These are phyloP conservation scores for Trichoderma sp. DNA, from an alignment of 2,329 filamentous ascomycete species.

Conservation along the genomic window DNA sequence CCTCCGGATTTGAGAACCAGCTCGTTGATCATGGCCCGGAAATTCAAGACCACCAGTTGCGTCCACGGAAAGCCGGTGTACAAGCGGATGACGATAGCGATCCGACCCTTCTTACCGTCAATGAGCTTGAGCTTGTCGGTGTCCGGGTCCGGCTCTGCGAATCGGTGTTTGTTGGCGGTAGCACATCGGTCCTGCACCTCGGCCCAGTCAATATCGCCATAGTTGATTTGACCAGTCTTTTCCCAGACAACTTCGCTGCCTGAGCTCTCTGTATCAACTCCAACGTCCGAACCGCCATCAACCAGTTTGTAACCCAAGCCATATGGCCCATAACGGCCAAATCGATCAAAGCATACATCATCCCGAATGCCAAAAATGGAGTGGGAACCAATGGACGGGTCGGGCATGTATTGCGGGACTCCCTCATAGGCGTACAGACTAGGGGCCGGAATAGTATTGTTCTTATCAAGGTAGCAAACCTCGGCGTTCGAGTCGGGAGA, in stretches of 20 bases:
- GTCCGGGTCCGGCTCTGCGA: slow-evolving; percentile 39
- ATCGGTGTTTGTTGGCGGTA: slow-evolving; percentile 62
- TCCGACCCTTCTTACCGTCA: slow-evolving; percentile 52
- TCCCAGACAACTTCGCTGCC: slow-evolving; percentile 62
- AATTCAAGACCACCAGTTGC: slow-evolving; percentile 71
- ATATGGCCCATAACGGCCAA: slow-evolving; percentile 79
- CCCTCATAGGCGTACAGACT: slow-evolving; percentile 67
- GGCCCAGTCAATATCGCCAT: slow-evolving; percentile 54
- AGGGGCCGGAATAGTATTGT: slow-evolving; percentile 55
- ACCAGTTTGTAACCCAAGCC: slow-evolving; percentile 76
- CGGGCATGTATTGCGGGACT: slow-evolving; percentile 72
- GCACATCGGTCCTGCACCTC: slow-evolving; percentile 53
- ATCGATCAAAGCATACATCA: slow-evolving; percentile 84
- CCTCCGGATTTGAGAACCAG: slow-evolving; percentile 73
- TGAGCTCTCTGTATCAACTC: slow-evolving; percentile 68
- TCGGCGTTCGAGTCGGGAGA: slow-evolving; percentile 49
- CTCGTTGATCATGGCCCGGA: slow-evolving; percentile 78
- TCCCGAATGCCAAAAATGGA: slow-evolving; percentile 68
- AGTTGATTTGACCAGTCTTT: slow-evolving; percentile 54
- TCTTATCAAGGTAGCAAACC: slow-evolving; percentile 62
- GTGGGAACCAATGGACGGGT: slow-evolving; percentile 75
- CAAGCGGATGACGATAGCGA: slow-evolving; percentile 74
- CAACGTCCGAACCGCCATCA: slow-evolving; percentile 68
- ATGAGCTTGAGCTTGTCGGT: slow-evolving; percentile 35
- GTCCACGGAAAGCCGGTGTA: slow-evolving; percentile 80